Conservation (phyloP, 2,329 filamentous ascomycete genomes). For the Cladosporium austrohemisphaericum region DNA sequence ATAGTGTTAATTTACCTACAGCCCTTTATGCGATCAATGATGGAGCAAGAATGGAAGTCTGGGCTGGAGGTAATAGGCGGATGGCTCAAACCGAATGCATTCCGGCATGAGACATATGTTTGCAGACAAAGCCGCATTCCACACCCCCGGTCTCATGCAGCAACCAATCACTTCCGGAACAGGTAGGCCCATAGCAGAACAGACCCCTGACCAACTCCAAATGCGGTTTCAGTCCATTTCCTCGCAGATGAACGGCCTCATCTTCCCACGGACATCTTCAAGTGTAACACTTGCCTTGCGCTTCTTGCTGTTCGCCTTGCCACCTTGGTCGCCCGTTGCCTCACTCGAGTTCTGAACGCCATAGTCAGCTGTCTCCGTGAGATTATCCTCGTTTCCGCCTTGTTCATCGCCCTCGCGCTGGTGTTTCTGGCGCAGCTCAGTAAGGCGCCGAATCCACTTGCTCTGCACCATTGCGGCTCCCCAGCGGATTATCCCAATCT, state of each 20-base stretch:
- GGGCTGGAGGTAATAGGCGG: neutral
- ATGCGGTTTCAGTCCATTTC: neutral
- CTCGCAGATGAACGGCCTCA: neutral
- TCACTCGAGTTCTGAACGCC: neutral
- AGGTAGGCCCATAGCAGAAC: neutral
- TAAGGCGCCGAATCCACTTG: neutral
- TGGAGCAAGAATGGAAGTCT: neutral
- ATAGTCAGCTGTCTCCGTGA: too few species aligned
- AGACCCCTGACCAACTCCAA: neutral
- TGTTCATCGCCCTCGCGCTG: neutral
- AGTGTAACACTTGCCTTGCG: neutral
- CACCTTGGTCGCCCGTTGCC: neutral
- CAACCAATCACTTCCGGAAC: constrained; percentile 2
- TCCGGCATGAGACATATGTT: constrained; percentile 12
- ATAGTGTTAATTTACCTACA: too few species aligned
- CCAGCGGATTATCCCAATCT: neutral
- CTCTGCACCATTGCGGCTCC: neutral
- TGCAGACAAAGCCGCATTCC: constrained; percentile 14
- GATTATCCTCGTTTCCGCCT: neutral
- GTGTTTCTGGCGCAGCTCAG: neutral
- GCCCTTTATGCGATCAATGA: too few species aligned
- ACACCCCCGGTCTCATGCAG: constrained; percentile 6
- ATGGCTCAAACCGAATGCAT: constrained; percentile 1
- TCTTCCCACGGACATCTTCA: neutral
- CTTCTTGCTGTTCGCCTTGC: neutral